A percentile compares a stretch with the other conserved stretches of the same genome.
phyloP scores from a whole-genome alignment of 176 grass and related monocot species.

The Zizania latifolia region DNA sequence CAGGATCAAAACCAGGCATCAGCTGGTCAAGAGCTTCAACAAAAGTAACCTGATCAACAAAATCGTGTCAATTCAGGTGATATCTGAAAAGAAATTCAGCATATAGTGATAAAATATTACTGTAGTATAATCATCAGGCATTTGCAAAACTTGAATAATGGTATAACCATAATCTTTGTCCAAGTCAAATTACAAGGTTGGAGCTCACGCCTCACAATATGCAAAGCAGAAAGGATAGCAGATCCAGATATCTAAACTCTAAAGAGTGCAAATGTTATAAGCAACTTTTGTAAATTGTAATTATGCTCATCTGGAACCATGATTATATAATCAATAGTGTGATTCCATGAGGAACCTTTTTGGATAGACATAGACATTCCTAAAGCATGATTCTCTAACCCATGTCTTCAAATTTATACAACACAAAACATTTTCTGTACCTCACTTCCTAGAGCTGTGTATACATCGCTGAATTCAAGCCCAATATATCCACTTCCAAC shows the following conservation, averaged over 20 bases:
- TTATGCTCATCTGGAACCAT: slow-evolving; percentile 9
- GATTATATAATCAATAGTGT: not conserved
- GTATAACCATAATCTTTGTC: not conserved
- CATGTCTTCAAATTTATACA: slow-evolving; percentile 1
- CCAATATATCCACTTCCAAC: slow-evolving; percentile 98
- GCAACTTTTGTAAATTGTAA: not conserved
- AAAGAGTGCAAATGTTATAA: not conserved
- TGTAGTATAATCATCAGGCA: slow-evolving; percentile 12
- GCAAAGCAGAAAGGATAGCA: slow-evolving; percentile 2
- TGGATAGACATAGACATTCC: not conserved
- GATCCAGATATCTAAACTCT: not conserved
- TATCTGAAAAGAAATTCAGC: not conserved
- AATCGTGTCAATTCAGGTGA: slow-evolving; percentile 22
- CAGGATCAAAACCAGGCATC: slow-evolving; percentile 97
- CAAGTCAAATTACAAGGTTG: not conserved
- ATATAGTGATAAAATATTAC: not conserved
- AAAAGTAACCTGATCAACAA: slow-evolving; percentile 66
- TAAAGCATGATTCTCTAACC: not conserved
- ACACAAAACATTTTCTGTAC: slow-evolving; percentile 31
- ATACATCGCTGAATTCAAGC: slow-evolving; percentile 98
- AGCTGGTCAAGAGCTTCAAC: slow-evolving; percentile 93
- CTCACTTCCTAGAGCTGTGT: slow-evolving; percentile 91
- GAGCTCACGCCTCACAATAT: not conserved
- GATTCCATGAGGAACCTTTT: not conserved
- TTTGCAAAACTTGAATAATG: slow-evolving; percentile 16